These are phyloP conservation scores for Blastomyces emzantsi DNA, from an alignment of 2,329 filamentous ascomycete genomes.

Conservation along the genomic window DNA sequence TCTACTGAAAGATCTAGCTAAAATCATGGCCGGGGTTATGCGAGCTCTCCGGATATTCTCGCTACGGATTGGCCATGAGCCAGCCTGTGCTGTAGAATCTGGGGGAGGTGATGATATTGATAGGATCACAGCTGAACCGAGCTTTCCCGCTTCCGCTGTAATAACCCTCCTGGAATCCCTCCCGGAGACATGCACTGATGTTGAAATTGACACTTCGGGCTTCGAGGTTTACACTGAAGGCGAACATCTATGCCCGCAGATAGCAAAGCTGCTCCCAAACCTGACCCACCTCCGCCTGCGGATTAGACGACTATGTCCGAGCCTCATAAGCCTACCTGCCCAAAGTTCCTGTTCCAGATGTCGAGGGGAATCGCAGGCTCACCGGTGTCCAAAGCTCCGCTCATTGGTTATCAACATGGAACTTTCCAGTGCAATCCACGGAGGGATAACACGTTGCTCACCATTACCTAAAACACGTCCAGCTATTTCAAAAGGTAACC, in stretches of 20 bases:
- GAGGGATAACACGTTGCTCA: not conserved
- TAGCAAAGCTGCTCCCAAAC: conserved; percentile 8
- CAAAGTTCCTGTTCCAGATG: not conserved
- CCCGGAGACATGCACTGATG: conserved; percentile 8
- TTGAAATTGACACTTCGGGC: conserved; percentile 16
- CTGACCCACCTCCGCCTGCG: conserved; percentile 13
- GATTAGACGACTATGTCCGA: conserved; percentile 7
- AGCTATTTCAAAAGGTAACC: not conserved
- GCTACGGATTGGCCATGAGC: conserved; percentile 5
- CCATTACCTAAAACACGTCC: not conserved
- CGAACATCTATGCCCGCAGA: conserved; percentile 12
- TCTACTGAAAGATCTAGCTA: conserved; percentile 2
- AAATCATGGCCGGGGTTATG: conserved; percentile 8
- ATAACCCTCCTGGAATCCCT: conserved; percentile 8
- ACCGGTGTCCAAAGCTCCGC: conserved; percentile 10
- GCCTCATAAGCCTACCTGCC: conserved; percentile 7
- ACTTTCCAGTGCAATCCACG: not conserved
- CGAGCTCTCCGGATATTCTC: conserved; percentile 7
- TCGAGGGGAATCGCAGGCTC: not conserved
- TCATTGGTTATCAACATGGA: conserved; percentile 14
- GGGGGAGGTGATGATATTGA: not conserved
- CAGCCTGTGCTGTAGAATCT: not conserved
- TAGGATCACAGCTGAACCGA: conserved; percentile 1
- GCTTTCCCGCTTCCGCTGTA: conserved; percentile 5
- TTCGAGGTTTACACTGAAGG: conserved; percentile 9